Percentiles rank a stretch among this genome's conserved stretches.
These are phyloP conservation scores for Oehlia diaphana DNA, from an alignment of 192 early-diverging fungal genomes.

Conservation along the genomic window DNA sequence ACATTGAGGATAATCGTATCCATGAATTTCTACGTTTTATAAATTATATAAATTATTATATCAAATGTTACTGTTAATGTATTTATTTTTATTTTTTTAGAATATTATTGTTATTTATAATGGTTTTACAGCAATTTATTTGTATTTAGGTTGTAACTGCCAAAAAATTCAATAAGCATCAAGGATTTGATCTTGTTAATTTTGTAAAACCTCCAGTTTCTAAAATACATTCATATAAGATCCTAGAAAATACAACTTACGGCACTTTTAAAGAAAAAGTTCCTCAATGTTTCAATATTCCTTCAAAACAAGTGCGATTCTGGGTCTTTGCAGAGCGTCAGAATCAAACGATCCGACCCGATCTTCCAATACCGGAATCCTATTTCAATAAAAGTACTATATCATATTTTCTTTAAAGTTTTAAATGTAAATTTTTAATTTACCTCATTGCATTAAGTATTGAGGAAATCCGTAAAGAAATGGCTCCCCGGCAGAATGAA, in stretches of 20 bases:
- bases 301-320: slow-evolving; percentile 63
- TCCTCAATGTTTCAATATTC: slow-evolving; percentile 44
- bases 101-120: no score
- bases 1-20: no score
- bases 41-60: no score
- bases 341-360: slow-evolving; percentile 91
- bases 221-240: slow-evolving; percentile 35
- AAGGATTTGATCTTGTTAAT: slow-evolving; percentile 86
- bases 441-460: slow-evolving; percentile 32
- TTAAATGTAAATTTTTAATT: no score
- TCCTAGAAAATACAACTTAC: slow-evolving; percentile 58
- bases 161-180: slow-evolving; percentile 64
- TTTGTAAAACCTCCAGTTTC: slow-evolving; percentile 37
- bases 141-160: slow-evolving; percentile 57
- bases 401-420: slow-evolving; percentile 26
- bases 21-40: no score
- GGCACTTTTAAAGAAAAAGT: slow-evolving; percentile 56
- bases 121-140: no score
- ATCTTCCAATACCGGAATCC: slow-evolving; percentile 58
- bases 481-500: slow-evolving; percentile 37
- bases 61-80: no score
- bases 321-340: slow-evolving; percentile 88
- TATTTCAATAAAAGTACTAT: slow-evolving; percentile 49
- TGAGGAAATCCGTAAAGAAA: slow-evolving; percentile 37
- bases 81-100: no score